These are phyloP conservation scores for Glaciozyma antarctica DNA, from an alignment of 768 basidiomycete genomes.

Conservation along the genomic window DNA sequence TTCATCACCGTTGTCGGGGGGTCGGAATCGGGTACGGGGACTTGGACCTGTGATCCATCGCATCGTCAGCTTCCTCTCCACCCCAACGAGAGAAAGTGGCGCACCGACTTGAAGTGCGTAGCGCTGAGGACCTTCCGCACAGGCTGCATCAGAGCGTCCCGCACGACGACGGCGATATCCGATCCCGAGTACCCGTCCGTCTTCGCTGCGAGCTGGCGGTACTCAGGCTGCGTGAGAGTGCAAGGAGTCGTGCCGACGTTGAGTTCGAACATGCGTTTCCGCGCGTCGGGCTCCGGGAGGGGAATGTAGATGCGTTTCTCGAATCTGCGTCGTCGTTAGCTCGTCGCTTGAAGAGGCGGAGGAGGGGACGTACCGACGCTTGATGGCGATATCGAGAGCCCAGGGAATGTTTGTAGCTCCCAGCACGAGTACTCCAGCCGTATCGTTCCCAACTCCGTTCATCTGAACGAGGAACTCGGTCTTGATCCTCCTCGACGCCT, in stretches of 20 bases:
- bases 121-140: constrained; percentile 91
- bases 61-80: background rate
- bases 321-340: constrained; percentile 49
- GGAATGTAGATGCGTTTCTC: constrained; percentile 99
- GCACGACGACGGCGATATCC: constrained; percentile 86
- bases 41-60: constrained; percentile 39
- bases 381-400: constrained; percentile 85
- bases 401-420: constrained; percentile 98
- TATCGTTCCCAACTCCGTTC: constrained; percentile 97
- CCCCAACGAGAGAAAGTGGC: constrained; percentile 6
- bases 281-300: constrained; percentile 82
- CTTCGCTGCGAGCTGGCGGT: constrained; percentile 63
- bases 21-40: constrained; percentile 34
- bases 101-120: constrained; percentile 73
- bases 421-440: constrained; percentile 87
- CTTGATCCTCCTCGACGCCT: constrained; percentile 93
- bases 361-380: constrained; percentile 58
- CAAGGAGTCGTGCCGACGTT: constrained; percentile 91
- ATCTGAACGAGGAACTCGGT: constrained; percentile 89
- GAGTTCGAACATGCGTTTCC: constrained; percentile 91
- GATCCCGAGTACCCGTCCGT: constrained; percentile 90
- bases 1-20: constrained; percentile 39
- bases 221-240: constrained; percentile 66
- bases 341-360: background rate
- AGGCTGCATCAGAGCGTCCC: constrained; percentile 97